Evolutionary conservation across 2,329 filamentous ascomycete genomes (phyloP), one percentile per base, ranked within the genome.

Genomic region (Apiospora malaysiana): DNA sequence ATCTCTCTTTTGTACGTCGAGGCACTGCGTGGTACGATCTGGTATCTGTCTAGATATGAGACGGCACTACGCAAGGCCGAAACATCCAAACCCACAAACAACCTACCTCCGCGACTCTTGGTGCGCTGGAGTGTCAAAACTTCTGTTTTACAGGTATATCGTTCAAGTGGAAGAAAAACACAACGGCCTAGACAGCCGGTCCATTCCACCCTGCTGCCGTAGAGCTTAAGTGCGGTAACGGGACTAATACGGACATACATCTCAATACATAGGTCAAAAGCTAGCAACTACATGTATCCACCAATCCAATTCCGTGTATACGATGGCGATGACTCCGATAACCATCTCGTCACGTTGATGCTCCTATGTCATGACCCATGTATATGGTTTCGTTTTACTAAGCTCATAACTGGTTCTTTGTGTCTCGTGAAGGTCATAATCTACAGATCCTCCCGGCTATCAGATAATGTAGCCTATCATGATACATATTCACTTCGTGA

Each of bases 171-270:
- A 86, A 90, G 87, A 90, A 85, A 43, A 77, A 86, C 89, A 78
- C 82, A 81, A 85, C 81, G 88, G 88, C 87, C 88, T 90, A 90
- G 88, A 90, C 88, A 90, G 87, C 88, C 88, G 79, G 87, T 89
- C 88, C 86, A 83, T 85, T 90, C 88, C 88, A 90, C 88, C 88
- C 88, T 88, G 88, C 82, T 86, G 83, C 82, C 84, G 87, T 86
- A 83, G 85, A 87, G 72, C 74, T 71, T 69, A 81, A 81, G 84
- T 89, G 86, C 86, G 87, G 81, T 82, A 85, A 83, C 85, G 84
- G 88, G 88, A 90, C 88, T 90, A 90, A 85, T 85, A 85, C 84
- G 86, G 88, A 87, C 87, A 86, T 78, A 90, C 86, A 89, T 85
- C 43, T 68, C n/a, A 42, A 69, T 43, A 18, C 18, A 63, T 63